Evolutionary conservation across 805 yeast species (phyloP), one percentile per base, ranked within the genome.

Genomic region (Phaffomyces antillensis): DNA sequence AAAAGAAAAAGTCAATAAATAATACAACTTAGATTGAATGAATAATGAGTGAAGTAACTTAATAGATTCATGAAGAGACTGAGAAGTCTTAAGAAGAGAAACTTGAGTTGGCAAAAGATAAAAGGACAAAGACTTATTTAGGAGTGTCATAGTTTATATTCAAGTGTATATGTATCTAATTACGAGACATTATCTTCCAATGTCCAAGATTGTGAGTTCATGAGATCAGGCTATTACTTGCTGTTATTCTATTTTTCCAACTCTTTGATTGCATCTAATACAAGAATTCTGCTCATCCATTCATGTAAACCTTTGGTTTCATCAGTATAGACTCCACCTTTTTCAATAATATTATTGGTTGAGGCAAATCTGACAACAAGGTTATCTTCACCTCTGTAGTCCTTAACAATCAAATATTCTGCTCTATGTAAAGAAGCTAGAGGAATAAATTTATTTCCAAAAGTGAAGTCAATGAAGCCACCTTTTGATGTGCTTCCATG

Each of bases 231-330:
- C 23, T 20, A 7, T 20, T 5, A 20, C 23, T 7, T 20, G 23
- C 23, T 20, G 23, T 20, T 5, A 20, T 20, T 28, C 30, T 35
- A 35, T 11, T 37, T 37, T 17, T 37, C 39, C n/a, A 56, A 37
- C 0, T 47, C 52, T 41, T 53, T 46, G 25, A 53, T 46, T 41
- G 49, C 50, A 45, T 57, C 58, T 36, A 47, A 40, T 15, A 57
- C 60, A 43, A 57, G 47, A 33, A 57, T 51, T 49, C 60, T 54
- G 3, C 59, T 54, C 59, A 57, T 54, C 16, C 54, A 47, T 43
- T 57, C 60, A 28, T 57, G 61, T 31, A 57, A 37, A 1, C 55
- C 58, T 9, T 43, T 47, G 9, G 58, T 51, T 15, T 47, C 51
- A 45, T 57, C 60, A 16, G 16, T 28, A 16, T 46, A 48, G 5